Conservation (phyloP, 768 basidiomycete genomes). For the Lentinula sp. region DNA sequence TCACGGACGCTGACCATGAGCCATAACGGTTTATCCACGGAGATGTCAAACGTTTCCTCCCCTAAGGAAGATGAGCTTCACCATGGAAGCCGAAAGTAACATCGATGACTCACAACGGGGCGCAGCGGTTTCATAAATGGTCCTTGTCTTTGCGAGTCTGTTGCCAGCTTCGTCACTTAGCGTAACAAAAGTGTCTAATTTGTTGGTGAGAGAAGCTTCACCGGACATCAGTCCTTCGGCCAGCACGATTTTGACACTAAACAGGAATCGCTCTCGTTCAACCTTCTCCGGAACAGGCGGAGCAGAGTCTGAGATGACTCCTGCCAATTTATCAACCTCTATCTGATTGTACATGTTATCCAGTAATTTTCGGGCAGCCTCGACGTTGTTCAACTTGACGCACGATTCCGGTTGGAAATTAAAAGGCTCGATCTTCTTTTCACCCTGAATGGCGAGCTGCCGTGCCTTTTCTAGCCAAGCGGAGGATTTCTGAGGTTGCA, state of each 20-base stretch:
- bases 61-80: conserved; percentile 36
- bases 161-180: conserved; percentile 90
- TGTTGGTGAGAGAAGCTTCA: conserved; percentile 63
- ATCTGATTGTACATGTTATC: conserved; percentile 94
- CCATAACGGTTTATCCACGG: conserved; percentile 93
- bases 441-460: conserved; percentile 66
- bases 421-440: conserved; percentile 93
- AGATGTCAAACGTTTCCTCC: conserved; percentile 96
- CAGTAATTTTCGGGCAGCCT: conserved; percentile 82
- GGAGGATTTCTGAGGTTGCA: conserved; percentile 81
- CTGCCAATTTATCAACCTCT: conserved; percentile 81
- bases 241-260: conserved; percentile 89
- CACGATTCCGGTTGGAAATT: conserved; percentile 92
- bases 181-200: conserved; percentile 88
- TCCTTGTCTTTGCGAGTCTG: conserved; percentile 89
- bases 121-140: conserved; percentile 84
- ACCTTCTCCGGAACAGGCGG: conserved; percentile 73
- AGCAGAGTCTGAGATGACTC: conserved; percentile 45
- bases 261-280: conserved; percentile 68
- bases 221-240: conserved; percentile 83
- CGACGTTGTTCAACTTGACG: conserved; percentile 97
- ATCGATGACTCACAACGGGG: conserved; percentile 72
- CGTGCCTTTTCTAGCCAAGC: conserved; percentile 87
- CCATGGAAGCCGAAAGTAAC: conserved; percentile 4
- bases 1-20: conserved; percentile 94